A percentile compares a stretch with the other conserved stretches of the same genome.
These are phyloP conservation scores for Nemania sp. DNA, from an alignment of 2,329 filamentous ascomycete species.

Conservation along the genomic window DNA sequence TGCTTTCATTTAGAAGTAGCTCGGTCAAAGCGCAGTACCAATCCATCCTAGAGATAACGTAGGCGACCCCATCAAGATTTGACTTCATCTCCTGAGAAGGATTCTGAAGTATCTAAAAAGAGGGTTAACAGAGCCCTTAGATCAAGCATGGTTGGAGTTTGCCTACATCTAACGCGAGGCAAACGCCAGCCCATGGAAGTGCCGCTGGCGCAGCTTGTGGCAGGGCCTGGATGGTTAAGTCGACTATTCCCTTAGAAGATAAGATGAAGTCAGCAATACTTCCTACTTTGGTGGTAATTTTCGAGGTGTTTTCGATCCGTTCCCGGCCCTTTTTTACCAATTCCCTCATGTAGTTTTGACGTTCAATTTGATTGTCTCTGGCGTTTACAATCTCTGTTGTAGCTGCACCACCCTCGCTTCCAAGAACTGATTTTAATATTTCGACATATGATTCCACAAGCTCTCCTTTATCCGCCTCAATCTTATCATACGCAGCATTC, in stretches of 20 bases:
- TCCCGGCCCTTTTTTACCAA: conserved; percentile 37
- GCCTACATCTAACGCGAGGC: conserved; percentile 40
- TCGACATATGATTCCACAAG: conserved; percentile 33
- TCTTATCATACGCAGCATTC: conserved; percentile 36
- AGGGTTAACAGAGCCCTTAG: conserved; percentile 4
- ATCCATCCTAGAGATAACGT: conserved; percentile 44
- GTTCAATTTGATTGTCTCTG: conserved; percentile 3
- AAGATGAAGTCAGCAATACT: conserved; percentile 32
- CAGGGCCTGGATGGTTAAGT: conserved; percentile 32
- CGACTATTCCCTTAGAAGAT: conserved; percentile 32
- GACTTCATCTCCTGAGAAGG: conserved; percentile 32
- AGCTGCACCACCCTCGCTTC: background rate
- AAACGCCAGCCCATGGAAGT: conserved; percentile 44
- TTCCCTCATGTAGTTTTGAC: conserved; percentile 36
- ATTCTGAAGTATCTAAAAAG: conserved; percentile 38
- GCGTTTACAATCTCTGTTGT: background rate
- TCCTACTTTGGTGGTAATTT: conserved; percentile 31
- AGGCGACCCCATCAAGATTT: conserved; percentile 41
- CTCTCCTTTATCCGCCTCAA: conserved; percentile 31
- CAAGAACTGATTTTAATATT: conserved; percentile 25
- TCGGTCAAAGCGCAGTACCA: conserved; percentile 43
- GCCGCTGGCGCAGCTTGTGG: conserved; percentile 40
- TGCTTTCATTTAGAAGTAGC: conserved; percentile 34
- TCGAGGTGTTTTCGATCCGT: conserved; percentile 33
- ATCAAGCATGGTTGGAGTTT: background rate